Evolutionary conservation across 1,139 yeast genomes (phyloP).

Genomic region (Kodamaea anthophila): DNA sequence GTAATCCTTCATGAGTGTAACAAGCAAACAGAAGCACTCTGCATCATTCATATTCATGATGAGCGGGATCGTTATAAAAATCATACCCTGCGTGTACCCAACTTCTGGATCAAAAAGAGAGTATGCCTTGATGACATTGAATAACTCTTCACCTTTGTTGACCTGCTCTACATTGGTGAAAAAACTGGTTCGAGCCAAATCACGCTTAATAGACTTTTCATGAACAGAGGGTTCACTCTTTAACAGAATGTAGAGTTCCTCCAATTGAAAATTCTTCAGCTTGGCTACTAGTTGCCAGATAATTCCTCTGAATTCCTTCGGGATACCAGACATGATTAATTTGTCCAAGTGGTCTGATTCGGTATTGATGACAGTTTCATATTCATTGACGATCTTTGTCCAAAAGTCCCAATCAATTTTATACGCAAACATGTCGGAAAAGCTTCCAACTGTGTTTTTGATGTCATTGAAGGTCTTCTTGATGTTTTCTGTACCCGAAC

Average conservation of each 20-base stretch:
- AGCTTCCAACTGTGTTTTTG: conserved; percentile 41
- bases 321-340: conserved; percentile 71
- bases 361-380: conserved; percentile 55
- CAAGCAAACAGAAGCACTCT: conserved; percentile 80
- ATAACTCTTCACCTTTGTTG: conserved; percentile 51
- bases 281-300: conserved; percentile 90
- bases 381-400: conserved; percentile 74
- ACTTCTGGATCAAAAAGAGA: conserved; percentile 85
- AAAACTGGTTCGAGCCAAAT: conserved; percentile 78
- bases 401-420: conserved; percentile 79
- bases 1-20: conserved; percentile 79
- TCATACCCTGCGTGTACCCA: conserved; percentile 98
- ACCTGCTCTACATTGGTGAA: conserved; percentile 55
- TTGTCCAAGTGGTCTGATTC: conserved; percentile 55
- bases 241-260: conserved; percentile 58
- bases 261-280: conserved; percentile 67
- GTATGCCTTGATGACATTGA: conserved; percentile 75
- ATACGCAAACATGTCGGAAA: conserved; percentile 33
- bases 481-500: conserved; percentile 55
- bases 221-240: conserved; percentile 51
- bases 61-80: conserved; percentile 80
- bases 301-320: conserved; percentile 77
- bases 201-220: conserved; percentile 75
- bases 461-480: conserved; percentile 57
- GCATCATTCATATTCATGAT: conserved; percentile 75